Evolutionary conservation across 495 filamentous ascomycete genomes (phyloP).

Genomic region (Acidomyces sp.): DNA sequence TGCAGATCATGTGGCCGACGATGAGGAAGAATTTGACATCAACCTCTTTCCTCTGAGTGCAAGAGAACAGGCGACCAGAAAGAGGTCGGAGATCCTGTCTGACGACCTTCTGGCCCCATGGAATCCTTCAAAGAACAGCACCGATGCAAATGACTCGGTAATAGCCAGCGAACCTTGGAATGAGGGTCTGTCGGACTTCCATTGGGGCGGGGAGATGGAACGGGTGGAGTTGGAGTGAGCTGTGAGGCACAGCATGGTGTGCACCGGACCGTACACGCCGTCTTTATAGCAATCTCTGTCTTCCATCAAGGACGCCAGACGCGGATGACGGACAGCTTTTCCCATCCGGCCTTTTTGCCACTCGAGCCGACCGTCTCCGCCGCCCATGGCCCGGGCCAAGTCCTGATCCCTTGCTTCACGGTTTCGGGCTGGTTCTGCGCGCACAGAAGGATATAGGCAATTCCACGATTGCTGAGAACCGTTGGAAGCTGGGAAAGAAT

Average conservation of each 20-base stretch:
- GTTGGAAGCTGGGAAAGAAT: conserved; percentile 53
- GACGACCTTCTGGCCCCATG: conserved; percentile 3
- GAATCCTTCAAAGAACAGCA: conserved; percentile 3
- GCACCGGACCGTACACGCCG: no score
- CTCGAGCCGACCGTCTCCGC: conserved; percentile 71
- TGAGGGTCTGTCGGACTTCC: conserved; percentile 13
- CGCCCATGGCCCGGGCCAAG: conserved; percentile 46
- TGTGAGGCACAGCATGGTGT: no score
- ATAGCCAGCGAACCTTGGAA: conserved; percentile 14
- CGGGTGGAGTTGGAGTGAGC: conserved; percentile 8
- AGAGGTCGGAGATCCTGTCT: conserved; percentile 3
- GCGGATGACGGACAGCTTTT: conserved; percentile 69
- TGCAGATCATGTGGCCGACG: conserved; percentile 6
- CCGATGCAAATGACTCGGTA: conserved; percentile 5
- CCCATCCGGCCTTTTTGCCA: conserved; percentile 82
- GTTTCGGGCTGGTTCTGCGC: conserved; percentile 69
- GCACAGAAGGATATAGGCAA: conserved; percentile 83
- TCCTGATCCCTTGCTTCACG: conserved; percentile 52
- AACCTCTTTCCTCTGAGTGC: conserved; percentile 9
- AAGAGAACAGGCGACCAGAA: not conserved
- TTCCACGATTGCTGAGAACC: conserved; percentile 52
- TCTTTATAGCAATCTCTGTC: not conserved
- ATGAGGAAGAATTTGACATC: conserved; percentile 18
- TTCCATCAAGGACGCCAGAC: conserved; percentile 46
- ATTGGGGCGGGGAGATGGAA: conserved; percentile 7